Evolutionary conservation across 306 rosid genomes (phyloP).

Genomic region (Prinsepia uniflora): DNA sequence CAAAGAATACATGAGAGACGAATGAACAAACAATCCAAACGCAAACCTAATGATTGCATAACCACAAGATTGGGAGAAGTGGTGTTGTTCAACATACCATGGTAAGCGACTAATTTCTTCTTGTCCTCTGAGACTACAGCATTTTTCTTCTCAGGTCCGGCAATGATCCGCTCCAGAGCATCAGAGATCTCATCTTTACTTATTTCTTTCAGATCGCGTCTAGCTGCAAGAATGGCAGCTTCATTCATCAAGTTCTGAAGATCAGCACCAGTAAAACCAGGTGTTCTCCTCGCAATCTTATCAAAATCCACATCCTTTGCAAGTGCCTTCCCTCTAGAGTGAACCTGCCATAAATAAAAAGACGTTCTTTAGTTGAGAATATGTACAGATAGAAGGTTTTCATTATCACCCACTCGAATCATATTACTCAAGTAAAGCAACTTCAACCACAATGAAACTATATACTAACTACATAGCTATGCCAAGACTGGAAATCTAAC

Average conservation of each 20-base stretch:
- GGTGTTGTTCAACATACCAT: constrained; percentile 31
- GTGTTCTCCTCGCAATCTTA: constrained; percentile 92
- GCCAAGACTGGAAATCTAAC: not conserved
- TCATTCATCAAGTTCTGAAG: constrained; percentile 93
- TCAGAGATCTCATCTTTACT: constrained; percentile 98
- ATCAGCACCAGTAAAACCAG: constrained; percentile 86
- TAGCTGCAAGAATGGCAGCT: constrained; percentile 98
- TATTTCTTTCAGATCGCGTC: constrained; percentile 97
- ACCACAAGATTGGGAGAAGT: constrained; percentile 3
- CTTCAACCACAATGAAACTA: not conserved
- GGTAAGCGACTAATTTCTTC: constrained; percentile 90
- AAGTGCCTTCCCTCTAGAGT: constrained; percentile 80
- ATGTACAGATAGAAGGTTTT: not conserved
- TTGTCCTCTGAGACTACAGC: constrained; percentile 96
- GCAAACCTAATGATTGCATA: not conserved
- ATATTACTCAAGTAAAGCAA: not conserved
- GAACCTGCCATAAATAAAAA: constrained; percentile 44
- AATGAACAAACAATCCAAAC: not conserved
- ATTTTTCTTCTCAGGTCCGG: constrained; percentile 98
- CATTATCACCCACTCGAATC: not conserved
- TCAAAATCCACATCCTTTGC: constrained; percentile 98
- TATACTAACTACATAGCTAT: not conserved
- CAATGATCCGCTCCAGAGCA: constrained; percentile 93
- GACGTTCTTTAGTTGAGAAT: constrained; percentile 1
- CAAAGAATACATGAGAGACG: constrained; percentile 15